phyloP scores from a whole-genome alignment of 352 stramenopile genomes.

The Phytophthora agathidicida region DNA sequence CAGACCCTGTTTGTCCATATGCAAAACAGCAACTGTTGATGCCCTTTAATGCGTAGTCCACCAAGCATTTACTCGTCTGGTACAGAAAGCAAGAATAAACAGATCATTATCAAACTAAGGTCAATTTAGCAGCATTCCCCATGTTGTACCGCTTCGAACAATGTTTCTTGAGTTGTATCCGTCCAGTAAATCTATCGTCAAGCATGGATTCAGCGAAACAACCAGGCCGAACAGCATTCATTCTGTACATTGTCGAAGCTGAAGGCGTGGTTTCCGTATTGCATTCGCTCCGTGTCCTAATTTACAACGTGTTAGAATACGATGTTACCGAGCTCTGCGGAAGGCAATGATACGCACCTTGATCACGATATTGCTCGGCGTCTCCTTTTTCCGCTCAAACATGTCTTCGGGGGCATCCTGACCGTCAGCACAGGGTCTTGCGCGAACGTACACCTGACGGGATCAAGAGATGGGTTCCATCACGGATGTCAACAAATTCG shows the following conservation, averaged over 20 bases:
- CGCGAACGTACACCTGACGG: conserved; percentile 84
- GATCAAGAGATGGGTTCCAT: too few relatives aligned
- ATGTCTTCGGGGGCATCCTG: conserved; percentile 75
- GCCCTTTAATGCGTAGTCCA: conserved; percentile 91
- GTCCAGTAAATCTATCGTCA: conserved; percentile 77
- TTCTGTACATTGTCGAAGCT: conserved; percentile 77
- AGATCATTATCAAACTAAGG: neutral
- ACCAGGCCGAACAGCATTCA: too few relatives aligned
- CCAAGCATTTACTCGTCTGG: conserved; percentile 83
- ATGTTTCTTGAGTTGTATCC: conserved; percentile 69
- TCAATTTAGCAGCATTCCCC: neutral
- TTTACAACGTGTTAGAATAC: neutral
- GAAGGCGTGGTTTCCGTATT: conserved; percentile 88
- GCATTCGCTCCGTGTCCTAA: conserved; percentile 83
- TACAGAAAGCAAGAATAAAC: neutral
- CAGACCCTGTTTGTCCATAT: conserved; percentile 89
- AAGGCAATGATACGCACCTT: conserved; percentile 45
- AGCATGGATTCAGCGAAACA: too few relatives aligned
- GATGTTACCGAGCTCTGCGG: neutral
- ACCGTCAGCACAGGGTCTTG: conserved; percentile 77
- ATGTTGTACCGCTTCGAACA: conserved; percentile 67
- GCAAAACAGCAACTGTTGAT: conserved; percentile 96
- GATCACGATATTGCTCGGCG: conserved; percentile 84
- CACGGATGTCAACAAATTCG: too few relatives aligned
- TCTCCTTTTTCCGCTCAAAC: conserved; percentile 83